Conservation (phyloP, 306 rosid species). For the Gastrolobium villosum region DNA sequence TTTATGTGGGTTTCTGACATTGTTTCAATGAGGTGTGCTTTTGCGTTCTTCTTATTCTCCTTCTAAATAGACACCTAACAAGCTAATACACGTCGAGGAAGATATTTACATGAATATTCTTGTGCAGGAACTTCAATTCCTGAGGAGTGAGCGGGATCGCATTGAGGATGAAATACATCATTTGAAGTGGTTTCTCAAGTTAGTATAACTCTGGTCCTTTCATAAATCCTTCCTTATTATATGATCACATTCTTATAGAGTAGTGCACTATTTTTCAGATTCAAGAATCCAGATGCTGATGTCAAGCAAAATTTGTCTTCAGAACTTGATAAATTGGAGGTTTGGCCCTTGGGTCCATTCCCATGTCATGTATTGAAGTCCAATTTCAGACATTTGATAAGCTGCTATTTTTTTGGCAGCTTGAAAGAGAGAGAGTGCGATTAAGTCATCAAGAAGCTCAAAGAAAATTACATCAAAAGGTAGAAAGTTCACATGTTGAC, state of each 20-base stretch:
- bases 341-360: slow-evolving; percentile 48
- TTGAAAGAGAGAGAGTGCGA: slow-evolving; percentile 70
- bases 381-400: slow-evolving; percentile 31
- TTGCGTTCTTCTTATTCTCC: slow-evolving; percentile 21
- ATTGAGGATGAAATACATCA: slow-evolving; percentile 90
- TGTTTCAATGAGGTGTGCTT: slow-evolving; percentile 12
- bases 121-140: slow-evolving; percentile 74
- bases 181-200: slow-evolving; percentile 88
- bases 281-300: slow-evolving; percentile 62
- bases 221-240: slow-evolving; percentile 27
- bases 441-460: slow-evolving; percentile 75
- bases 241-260: not conserved
- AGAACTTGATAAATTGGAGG: slow-evolving; percentile 72
- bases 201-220: slow-evolving; percentile 49
- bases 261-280: slow-evolving; percentile 58
- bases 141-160: slow-evolving; percentile 82
- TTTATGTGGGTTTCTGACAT: slow-evolving; percentile 7
- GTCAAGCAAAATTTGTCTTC: slow-evolving; percentile 59
- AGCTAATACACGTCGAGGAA: slow-evolving; percentile 12
- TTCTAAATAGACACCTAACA: slow-evolving; percentile 9
- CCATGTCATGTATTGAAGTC: slow-evolving; percentile 25
- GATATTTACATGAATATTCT: slow-evolving; percentile 41
- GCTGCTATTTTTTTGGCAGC: slow-evolving; percentile 56
- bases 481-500: slow-evolving; percentile 45
- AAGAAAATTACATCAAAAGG: slow-evolving; percentile 83